phyloP scores from a whole-genome alignment of 441 rosid genomes.

The Isatis lusitanica region DNA sequence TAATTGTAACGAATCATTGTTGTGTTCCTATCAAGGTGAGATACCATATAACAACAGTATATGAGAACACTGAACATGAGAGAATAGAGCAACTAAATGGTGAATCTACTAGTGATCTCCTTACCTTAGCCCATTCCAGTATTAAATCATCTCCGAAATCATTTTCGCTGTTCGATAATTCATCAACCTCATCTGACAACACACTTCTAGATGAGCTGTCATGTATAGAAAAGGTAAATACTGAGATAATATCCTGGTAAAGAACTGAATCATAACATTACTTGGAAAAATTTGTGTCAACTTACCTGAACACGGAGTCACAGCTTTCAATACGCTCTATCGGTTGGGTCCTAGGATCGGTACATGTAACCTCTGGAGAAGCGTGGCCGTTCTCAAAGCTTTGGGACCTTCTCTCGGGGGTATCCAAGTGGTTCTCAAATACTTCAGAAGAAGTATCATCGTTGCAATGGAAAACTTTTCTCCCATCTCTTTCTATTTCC shows the following conservation, averaged over 20 bases:
- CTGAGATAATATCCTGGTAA: conserved; percentile 35
- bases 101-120: conserved; percentile 35
- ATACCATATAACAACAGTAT: conserved; percentile 24
- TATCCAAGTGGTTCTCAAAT: conserved; percentile 60
- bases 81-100: conserved; percentile 4
- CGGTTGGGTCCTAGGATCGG: conserved; percentile 43
- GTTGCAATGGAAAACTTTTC: conserved; percentile 44
- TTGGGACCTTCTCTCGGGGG: conserved; percentile 50
- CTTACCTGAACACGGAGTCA: conserved; percentile 76
- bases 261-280: conserved; percentile 21
- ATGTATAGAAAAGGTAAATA: conserved; percentile 49
- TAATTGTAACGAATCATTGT: conserved; percentile 75
- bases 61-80: conserved; percentile 28
- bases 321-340: conserved; percentile 75
- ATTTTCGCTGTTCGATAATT: conserved; percentile 52
- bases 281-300: conserved; percentile 7
- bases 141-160: conserved; percentile 69
- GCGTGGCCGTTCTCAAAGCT: conserved; percentile 55
- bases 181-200: conserved; percentile 68
- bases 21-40: conserved; percentile 64
- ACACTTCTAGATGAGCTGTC: conserved; percentile 95
- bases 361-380: conserved; percentile 65
- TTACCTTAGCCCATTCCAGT: conserved; percentile 94
- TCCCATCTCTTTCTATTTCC: conserved; percentile 61
- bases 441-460: conserved; percentile 75